Conservation (phyloP, 768 basidiomycete species). For the Lyophyllum atratum region DNA sequence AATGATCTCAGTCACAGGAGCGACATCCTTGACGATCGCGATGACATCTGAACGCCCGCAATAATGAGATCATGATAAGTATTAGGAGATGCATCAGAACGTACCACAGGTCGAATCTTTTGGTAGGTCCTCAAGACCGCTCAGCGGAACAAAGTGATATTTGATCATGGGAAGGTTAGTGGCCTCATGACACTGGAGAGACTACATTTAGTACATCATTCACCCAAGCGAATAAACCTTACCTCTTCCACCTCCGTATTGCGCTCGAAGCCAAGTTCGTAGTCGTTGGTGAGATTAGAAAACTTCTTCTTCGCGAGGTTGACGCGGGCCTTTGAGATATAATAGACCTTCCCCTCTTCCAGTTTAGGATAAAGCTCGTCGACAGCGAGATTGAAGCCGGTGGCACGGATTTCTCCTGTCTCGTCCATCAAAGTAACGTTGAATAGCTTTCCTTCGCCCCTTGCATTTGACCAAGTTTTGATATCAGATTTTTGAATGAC, state of each 20-base stretch:
- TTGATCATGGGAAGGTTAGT: constrained; percentile 77
- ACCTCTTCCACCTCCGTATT: constrained; percentile 87
- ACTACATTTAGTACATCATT: constrained; percentile 4
- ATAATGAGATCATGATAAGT: constrained; percentile 8
- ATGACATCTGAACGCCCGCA: constrained; percentile 68
- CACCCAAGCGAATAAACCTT: constrained; percentile 15
- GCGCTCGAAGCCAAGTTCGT: constrained; percentile 86
- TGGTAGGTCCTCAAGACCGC: constrained; percentile 56
- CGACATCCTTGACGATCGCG: constrained; percentile 79
- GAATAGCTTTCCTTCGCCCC: constrained; percentile 95
- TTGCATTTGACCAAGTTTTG: constrained; percentile 83
- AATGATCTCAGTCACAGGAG: constrained; percentile 67
- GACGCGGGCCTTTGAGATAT: constrained; percentile 85
- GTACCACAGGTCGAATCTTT: constrained; percentile 87
- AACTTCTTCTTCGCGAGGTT: constrained; percentile 98
- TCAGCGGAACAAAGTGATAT: constrained; percentile 78
- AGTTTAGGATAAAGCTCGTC: constrained; percentile 84
- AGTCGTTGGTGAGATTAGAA: constrained; percentile 86
- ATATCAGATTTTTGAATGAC: constrained; percentile 90
- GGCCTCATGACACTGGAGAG: constrained; percentile 75
- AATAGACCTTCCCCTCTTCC: constrained; percentile 92
- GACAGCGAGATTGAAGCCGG: constrained; percentile 85
- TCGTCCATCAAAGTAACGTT: constrained; percentile 94
- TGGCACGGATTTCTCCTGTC: constrained; percentile 87
- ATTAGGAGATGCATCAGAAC: constrained; percentile 22